Evolutionary conservation across 495 filamentous ascomycete species (phyloP), one percentile per base, ranked within the genome.

Genomic region (Aspergillus mulundensis): DNA sequence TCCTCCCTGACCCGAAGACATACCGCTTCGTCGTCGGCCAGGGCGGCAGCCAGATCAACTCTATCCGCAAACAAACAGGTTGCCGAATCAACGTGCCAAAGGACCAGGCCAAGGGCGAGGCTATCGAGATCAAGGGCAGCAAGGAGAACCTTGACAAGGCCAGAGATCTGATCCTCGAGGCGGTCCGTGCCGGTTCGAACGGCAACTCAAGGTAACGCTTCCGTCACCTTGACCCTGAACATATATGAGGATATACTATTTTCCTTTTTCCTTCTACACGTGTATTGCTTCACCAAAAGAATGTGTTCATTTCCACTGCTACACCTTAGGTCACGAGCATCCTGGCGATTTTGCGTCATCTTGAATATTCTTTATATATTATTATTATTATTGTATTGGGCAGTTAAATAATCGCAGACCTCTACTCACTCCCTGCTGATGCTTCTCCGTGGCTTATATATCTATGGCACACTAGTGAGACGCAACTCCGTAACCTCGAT

Each of bases 41-140:
- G 63, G 87, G 88, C 45, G 95, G 94, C 56, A 87, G 83, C 68
- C 89, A 91, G 68, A 91, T 99, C 72, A 96, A 95, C 69, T 73
- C 80, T 10, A 97, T 99, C 67, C 85, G 95, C 54, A 90, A 88
- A 72, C 84, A 92, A 75, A 97, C 91, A 42, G 90, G 88, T 25
- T 95, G 91, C 76, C 87, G 86, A 67, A 93, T 99, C 70, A 90
- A 87, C 36, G 90, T 97, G 44, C 94, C 94, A 40, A 84, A 87
- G 58, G 87, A 89, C 66, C 85, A 93, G 61, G 81, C 80, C 38
- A 83, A 80, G 62, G 81, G 77, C 32, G 91, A 96, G 65, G 89
- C 93, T 2, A 97, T 97, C 64, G 89, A 95, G 73, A 85, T 97
- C 62, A 73, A 84, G 50, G 94, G 94, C 25, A 81, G 78, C 54